Evolutionary conservation across 495 filamentous ascomycete genomes (phyloP).

Genomic region (Hypoxylon fuscum): DNA sequence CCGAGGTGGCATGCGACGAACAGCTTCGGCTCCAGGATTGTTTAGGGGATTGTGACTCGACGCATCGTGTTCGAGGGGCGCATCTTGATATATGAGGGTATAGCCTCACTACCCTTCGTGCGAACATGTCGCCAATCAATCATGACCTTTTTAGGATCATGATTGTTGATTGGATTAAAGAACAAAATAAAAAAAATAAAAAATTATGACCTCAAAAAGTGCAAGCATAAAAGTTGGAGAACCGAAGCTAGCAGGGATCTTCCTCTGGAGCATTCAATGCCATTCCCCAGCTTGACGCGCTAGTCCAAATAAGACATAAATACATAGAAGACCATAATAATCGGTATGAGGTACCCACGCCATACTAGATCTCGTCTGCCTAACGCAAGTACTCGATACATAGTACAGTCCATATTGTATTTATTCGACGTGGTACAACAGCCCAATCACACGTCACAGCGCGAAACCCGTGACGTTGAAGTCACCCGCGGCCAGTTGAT

Average conservation of each 20-base stretch:
- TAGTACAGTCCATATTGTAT: neutral
- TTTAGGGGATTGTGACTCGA: slow-evolving; percentile 10
- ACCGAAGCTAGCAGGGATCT: slow-evolving; percentile 6
- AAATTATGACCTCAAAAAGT: slow-evolving; percentile 18
- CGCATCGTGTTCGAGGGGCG: slow-evolving; percentile 17
- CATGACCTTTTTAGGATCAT: slow-evolving; percentile 19
- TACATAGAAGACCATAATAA: neutral
- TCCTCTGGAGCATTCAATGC: neutral
- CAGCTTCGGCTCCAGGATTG: slow-evolving; percentile 38
- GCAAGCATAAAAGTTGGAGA: slow-evolving; percentile 13
- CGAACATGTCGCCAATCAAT: slow-evolving; percentile 39
- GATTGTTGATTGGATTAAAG: slow-evolving; percentile 1
- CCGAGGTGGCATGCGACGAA: slow-evolving; percentile 43
- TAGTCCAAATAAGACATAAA: slow-evolving; percentile 6
- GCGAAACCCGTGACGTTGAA: slow-evolving; percentile 36
- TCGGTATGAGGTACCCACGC: slow-evolving; percentile 19
- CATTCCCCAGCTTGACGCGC: slow-evolving; percentile 10
- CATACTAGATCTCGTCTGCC: neutral
- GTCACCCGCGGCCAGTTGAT: slow-evolving; percentile 30
- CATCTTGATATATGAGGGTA: slow-evolving; percentile 26
- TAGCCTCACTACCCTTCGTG: slow-evolving; percentile 26
- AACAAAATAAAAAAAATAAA: slow-evolving; percentile 2
- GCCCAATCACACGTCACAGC: slow-evolving; percentile 27
- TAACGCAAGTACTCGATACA: slow-evolving; percentile 20
- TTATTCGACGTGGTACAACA: slow-evolving; percentile 13